Percentiles rank a stretch among this genome's conserved stretches.
phyloP scores from a whole-genome alignment of 352 stramenopile genomes.

The Globisporangium mamillatum region DNA sequence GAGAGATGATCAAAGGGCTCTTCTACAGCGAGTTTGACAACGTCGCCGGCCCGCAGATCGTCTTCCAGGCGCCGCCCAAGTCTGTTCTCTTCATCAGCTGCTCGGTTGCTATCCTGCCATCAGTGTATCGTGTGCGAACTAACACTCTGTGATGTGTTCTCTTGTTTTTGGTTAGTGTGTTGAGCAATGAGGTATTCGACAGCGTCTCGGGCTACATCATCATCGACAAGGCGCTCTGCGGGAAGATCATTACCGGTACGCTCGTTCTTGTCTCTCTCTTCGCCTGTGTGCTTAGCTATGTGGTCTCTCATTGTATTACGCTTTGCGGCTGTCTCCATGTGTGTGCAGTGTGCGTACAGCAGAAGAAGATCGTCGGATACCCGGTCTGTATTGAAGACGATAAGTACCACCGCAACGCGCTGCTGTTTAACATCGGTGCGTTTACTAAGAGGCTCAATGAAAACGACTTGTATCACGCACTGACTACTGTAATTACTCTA shows the following conservation, averaged over 20 bases:
- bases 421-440: constrained; percentile 86
- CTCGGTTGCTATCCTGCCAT: background rate
- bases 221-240: constrained; percentile 85
- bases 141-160: background rate
- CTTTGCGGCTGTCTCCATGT: background rate
- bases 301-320: background rate
- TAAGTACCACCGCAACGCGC: constrained; percentile 88
- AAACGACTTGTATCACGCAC: too few relatives aligned
- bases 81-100: constrained; percentile 23
- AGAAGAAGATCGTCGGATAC: constrained; percentile 86
- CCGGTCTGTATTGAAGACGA: constrained; percentile 87
- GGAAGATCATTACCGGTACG: constrained; percentile 81
- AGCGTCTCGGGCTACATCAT: constrained; percentile 88
- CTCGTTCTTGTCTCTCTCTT: too few relatives aligned
- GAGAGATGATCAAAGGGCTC: constrained; percentile 73
- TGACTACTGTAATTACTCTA: too few relatives aligned
- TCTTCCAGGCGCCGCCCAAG: constrained; percentile 85
- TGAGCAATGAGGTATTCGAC: constrained; percentile 84
- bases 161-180: constrained; percentile 35
- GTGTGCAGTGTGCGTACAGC: constrained; percentile 55
- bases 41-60: constrained; percentile 84
- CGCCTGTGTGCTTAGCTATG: background rate
- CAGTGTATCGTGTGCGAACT: background rate
- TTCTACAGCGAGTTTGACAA: constrained; percentile 94
- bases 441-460: too few relatives aligned